These are phyloP conservation scores for Meripilus lineatus DNA, from an alignment of 1,284 basidiomycete species.

Conservation along the genomic window DNA sequence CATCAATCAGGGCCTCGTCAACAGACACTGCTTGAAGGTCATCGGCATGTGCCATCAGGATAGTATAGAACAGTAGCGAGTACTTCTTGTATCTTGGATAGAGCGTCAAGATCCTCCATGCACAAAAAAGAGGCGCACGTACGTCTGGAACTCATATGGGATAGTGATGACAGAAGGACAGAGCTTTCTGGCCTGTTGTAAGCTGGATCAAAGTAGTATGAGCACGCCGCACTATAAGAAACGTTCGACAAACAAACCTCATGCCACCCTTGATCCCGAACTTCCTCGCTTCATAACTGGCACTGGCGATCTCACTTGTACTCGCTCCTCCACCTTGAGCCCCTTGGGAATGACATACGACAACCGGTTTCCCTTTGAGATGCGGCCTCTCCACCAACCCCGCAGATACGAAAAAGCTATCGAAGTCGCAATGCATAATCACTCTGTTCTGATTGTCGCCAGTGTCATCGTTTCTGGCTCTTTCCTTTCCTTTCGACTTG, in stretches of 20 bases:
- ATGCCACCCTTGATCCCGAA: constrained; percentile 93
- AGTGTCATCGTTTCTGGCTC: constrained; percentile 40
- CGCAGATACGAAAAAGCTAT: constrained; percentile 96
- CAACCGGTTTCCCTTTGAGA: constrained; percentile 80
- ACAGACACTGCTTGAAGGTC: constrained; percentile 94
- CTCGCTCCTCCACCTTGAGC: constrained; percentile 62
- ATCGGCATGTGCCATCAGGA: constrained; percentile 85
- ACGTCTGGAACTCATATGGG: constrained; percentile 87
- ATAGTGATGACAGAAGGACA: constrained; percentile 78
- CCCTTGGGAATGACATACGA: constrained; percentile 92
- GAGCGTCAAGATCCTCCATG: neutral
- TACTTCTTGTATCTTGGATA: constrained; percentile 69
- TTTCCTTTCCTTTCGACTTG: constrained; percentile 42
- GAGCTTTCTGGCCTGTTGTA: constrained; percentile 80
- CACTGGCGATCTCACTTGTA: constrained; percentile 92
- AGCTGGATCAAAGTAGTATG: constrained; percentile 33
- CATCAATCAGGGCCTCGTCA: constrained; percentile 93
- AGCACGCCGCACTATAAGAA: neutral
- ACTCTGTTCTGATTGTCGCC: constrained; percentile 48
- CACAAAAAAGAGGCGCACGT: constrained; percentile 19
- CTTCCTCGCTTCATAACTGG: constrained; percentile 88
- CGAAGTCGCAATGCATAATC: constrained; percentile 95
- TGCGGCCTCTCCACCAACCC: constrained; percentile 76
- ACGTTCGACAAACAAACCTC: constrained; percentile 58
- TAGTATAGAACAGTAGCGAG: constrained; percentile 87